Conservation (phyloP, 768 basidiomycete genomes). For the Tylopilus cervinicoccineus region DNA sequence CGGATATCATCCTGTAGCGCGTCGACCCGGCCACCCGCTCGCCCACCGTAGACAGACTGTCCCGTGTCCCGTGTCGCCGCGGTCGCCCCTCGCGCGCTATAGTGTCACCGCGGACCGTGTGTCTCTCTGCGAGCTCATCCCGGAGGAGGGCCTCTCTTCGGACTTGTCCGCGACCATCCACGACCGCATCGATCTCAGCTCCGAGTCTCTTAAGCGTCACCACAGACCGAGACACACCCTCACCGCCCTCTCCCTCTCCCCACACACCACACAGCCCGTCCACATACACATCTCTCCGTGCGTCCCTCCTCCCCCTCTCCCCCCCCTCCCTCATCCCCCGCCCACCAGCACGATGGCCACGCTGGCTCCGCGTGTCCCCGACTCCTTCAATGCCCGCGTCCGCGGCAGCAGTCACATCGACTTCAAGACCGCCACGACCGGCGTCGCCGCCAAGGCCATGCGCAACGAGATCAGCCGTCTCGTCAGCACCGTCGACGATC, state of each 20-base stretch:
- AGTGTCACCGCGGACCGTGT: background rate
- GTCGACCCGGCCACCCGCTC: slow-evolving; percentile 16
- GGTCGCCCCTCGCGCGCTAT: slow-evolving; percentile 24
- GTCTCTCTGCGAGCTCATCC: slow-evolving; percentile 31
- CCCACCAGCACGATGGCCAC: slow-evolving; percentile 48
- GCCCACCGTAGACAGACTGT: slow-evolving; percentile 6
- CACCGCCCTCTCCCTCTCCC: slow-evolving; percentile 54
- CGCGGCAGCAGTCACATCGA: slow-evolving; percentile 83
- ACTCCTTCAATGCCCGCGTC: slow-evolving; percentile 67
- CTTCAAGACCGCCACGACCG: slow-evolving; percentile 97
- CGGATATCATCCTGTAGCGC: slow-evolving; percentile 20
- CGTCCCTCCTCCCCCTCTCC: background rate
- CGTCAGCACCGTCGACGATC: slow-evolving; percentile 81
- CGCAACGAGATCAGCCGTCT: slow-evolving; percentile 96
- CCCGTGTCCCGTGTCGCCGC: slow-evolving; percentile 4
- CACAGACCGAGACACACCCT: slow-evolving; percentile 49
- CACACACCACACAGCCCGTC: slow-evolving; percentile 58
- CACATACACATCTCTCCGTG: slow-evolving; percentile 49
- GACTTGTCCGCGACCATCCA: slow-evolving; percentile 33
- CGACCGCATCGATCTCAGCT: slow-evolving; percentile 31
- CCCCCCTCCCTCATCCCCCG: slow-evolving; percentile 10
- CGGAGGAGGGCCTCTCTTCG: slow-evolving; percentile 29
- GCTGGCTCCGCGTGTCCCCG: slow-evolving; percentile 56
- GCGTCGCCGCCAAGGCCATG: slow-evolving; percentile 93
- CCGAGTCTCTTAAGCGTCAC: slow-evolving; percentile 56